Percentiles rank a stretch among this genome's conserved stretches.
These are phyloP conservation scores for Leccinum fallax DNA, from an alignment of 1,284 basidiomycete genomes.

Conservation along the genomic window DNA sequence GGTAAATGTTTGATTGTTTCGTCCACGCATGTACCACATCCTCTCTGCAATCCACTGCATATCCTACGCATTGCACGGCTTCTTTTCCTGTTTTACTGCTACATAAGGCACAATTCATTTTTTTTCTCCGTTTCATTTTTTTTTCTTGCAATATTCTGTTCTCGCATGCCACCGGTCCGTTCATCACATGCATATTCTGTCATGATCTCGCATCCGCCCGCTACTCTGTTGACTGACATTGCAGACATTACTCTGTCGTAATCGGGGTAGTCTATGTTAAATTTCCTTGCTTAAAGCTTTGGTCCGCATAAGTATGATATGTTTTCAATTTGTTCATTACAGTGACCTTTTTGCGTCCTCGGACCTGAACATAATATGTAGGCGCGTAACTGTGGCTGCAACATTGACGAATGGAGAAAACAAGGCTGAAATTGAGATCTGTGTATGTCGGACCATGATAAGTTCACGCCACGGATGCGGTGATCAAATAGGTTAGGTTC, in stretches of 20 bases:
- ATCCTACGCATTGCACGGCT: slow-evolving; percentile 29
- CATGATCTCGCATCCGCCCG: slow-evolving; percentile 20
- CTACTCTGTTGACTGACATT: slow-evolving; percentile 14
- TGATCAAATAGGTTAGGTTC: not conserved
- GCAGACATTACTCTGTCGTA: slow-evolving; percentile 15
- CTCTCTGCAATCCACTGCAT: slow-evolving; percentile 25
- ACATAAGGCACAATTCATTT: slow-evolving; percentile 19
- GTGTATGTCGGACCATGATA: not conserved
- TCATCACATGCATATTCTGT: slow-evolving; percentile 17
- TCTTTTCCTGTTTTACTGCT: slow-evolving; percentile 18
- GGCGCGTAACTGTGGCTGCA: not conserved
- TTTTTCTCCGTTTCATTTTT: slow-evolving; percentile 10
- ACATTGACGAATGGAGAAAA: not conserved
- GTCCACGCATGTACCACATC: slow-evolving; percentile 28
- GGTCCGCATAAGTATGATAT: slow-evolving; percentile 27
- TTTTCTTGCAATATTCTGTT: slow-evolving; percentile 21
- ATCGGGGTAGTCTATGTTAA: slow-evolving; percentile 17
- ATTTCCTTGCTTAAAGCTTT: slow-evolving; percentile 16
- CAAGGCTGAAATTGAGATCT: not conserved
- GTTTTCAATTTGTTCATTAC: slow-evolving; percentile 4
- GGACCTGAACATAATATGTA: not conserved
- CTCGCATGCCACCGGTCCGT: slow-evolving; percentile 28
- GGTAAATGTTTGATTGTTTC: slow-evolving; percentile 22
- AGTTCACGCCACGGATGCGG: slow-evolving; percentile 6
- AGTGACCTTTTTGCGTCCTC: slow-evolving; percentile 6